These are phyloP conservation scores for Cenchrus fungigraminus DNA, from an alignment of 176 grass and related monocot species.

Conservation along the genomic window DNA sequence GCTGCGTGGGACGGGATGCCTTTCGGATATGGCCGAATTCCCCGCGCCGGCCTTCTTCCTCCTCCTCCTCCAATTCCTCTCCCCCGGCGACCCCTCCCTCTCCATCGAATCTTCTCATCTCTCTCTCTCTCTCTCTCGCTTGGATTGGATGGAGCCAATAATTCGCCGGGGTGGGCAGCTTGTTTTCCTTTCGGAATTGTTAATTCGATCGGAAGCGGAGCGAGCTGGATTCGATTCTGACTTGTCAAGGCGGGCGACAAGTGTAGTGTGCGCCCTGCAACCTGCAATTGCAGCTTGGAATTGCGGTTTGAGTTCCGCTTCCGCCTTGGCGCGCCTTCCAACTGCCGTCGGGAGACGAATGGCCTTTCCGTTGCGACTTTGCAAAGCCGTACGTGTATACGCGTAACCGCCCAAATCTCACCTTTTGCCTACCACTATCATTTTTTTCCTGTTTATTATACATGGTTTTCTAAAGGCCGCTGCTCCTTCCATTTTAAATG, in stretches of 20 bases:
- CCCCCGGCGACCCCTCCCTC: neutral
- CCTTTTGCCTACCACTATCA: neutral
- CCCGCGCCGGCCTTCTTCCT: conserved; percentile 14
- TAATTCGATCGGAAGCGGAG: neutral
- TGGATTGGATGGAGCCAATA: neutral
- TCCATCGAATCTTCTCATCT: neutral
- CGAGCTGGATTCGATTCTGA: neutral
- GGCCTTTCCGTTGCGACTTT: neutral
- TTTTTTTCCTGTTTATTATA: neutral
- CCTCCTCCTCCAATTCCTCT: conserved; percentile 19
- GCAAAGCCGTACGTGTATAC: neutral
- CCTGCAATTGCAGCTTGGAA: neutral
- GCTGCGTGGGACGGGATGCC: conserved; percentile 46
- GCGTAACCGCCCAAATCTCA: conserved; percentile 11
- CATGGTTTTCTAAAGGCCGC: no score
- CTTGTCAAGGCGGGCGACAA: neutral
- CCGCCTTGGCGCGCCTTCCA: neutral
- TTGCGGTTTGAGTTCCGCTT: neutral
- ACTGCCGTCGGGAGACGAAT: neutral
- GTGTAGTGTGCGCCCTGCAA: no score
- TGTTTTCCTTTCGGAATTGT: neutral
- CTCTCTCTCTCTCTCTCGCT: neutral
- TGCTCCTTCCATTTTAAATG: no score
- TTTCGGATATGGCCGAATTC: conserved; percentile 70
- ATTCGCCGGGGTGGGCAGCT: neutral